Base-by-base conservation (phyloP, 2,329 filamentous ascomycete genomes). In the Stagonosporopsis tanaceti region DNA sequence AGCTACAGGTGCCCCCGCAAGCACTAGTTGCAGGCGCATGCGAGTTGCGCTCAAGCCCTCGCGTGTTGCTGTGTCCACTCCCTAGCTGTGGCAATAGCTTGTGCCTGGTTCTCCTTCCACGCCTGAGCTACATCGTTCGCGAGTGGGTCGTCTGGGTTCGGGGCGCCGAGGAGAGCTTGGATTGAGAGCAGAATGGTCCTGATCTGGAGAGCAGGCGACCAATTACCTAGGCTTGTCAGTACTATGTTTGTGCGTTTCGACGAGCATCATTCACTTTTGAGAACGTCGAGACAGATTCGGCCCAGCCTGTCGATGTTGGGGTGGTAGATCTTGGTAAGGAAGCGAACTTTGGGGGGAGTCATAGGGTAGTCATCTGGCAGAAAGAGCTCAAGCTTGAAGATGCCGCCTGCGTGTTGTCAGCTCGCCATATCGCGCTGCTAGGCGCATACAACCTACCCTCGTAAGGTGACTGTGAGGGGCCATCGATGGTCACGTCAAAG, bases 361-460 rank as follows among this genome's bases (percentile, higher is more conserved):
- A 99, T 99, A 39, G 95, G 95, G 77, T 99, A 99, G 81, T 99
- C 95, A 73, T 99, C 95, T 41, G 96, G 96, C 24, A 99, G 85
- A 78, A 99, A 99, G 20, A 99, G 87, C 79, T 99, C 95, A 61
- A 98, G 89, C 79, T 96, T 94, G 84, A 99, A 99, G 63, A 97
- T 85, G 46, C 96, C 95, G 61, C 86, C 87, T 87, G 71, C 47
- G 40, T 8, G 2, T 2, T 38, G 45, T 57, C 27, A 57, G 50
- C 40, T 32, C 12, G 17, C 12, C 12, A 11, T 8, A n/a, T 7
- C 27, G 24, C 6, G 3, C 22, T 27, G 14, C n/a, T 7, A 20
- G 7, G 22, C 9, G 34, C 32, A n/a, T 24, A n/a, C 32, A n/a
- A 72, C 81, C 56, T 73, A 96, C 94, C 92, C 84, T 98, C 93